Conservation (phyloP, 495 filamentous ascomycete genomes). For the Neurospora sp. region DNA sequence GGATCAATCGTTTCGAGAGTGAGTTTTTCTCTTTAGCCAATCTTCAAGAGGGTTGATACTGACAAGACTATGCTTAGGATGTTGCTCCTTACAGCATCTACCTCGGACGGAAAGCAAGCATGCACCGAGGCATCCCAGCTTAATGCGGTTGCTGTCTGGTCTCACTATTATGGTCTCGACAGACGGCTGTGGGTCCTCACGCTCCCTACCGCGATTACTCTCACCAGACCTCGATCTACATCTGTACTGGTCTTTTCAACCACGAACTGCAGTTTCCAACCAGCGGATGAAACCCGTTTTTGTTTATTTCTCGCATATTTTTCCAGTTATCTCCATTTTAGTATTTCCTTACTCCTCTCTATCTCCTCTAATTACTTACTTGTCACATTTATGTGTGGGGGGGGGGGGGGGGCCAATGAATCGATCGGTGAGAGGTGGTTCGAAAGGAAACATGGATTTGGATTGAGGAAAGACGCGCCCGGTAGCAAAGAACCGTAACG, state of each 20-base stretch:
- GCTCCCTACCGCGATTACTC: background rate
- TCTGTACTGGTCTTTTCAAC: background rate
- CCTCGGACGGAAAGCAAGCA: conserved; percentile 20
- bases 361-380: background rate
- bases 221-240: background rate
- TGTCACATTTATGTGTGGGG: background rate
- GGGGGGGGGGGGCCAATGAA: background rate
- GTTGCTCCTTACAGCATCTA: conserved; percentile 23
- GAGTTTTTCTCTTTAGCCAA: conserved; percentile 12
- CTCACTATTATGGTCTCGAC: background rate
- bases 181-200: background rate
- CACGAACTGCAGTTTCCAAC: background rate
- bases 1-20: conserved; percentile 86
- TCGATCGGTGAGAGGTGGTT: background rate
- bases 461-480: background rate
- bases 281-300: background rate
- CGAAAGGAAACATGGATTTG: background rate
- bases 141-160: background rate
- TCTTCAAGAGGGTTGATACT: background rate
- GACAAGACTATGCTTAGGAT: conserved; percentile 10
- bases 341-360: background rate
- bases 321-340: background rate
- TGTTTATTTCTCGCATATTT: background rate
- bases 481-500: too few species aligned
- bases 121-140: conserved; percentile 17